Percentiles rank a stretch among this genome's conserved stretches.
These are phyloP conservation scores for Rehmannia glutinosa DNA, from an alignment of 257 asterid genomes.

Conservation along the genomic window DNA sequence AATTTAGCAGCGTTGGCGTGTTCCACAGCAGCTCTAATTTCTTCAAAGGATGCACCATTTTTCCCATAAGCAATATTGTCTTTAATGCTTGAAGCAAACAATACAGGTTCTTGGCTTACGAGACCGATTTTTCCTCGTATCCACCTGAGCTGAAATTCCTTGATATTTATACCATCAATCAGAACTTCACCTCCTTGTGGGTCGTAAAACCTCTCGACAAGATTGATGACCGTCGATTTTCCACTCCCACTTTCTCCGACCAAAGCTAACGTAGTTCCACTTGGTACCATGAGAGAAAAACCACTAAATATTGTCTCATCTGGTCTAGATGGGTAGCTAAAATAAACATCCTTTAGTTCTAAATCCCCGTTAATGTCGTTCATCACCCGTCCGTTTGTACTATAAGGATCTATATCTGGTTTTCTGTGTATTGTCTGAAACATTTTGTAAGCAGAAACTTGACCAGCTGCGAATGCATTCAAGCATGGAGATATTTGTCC, in stretches of 20 bases:
- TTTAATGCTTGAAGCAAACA: conserved; percentile 34
- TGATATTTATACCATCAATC: conserved; percentile 45
- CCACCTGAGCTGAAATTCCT: conserved; percentile 47
- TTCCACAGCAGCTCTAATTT: conserved; percentile 33
- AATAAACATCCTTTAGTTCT: conserved; percentile 41
- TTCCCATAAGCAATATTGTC: conserved; percentile 51
- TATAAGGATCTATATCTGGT: conserved; percentile 47
- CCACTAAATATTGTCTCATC: conserved; percentile 31
- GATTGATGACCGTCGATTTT: conserved; percentile 44
- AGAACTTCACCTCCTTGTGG: conserved; percentile 50
- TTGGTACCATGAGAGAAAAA: conserved; percentile 27
- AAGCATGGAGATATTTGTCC: conserved; percentile 51
- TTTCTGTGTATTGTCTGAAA: conserved; percentile 33
- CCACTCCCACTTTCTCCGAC: conserved; percentile 65
- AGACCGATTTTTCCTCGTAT: conserved; percentile 49
- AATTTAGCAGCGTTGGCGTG: conserved; percentile 41
- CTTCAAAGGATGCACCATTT: conserved; percentile 29
- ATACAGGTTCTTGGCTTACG: conserved; percentile 57
- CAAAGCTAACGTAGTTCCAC: conserved; percentile 43
- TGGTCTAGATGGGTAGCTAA: conserved; percentile 51
- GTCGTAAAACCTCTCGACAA: conserved; percentile 56
- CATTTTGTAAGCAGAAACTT: conserved; percentile 44
- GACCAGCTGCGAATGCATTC: conserved; percentile 46
- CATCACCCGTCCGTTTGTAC: conserved; percentile 24
- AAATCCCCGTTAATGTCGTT: conserved; percentile 34